phyloP scores from a whole-genome alignment of 164 flowering plant genomes.

The Umbellularia californica region DNA sequence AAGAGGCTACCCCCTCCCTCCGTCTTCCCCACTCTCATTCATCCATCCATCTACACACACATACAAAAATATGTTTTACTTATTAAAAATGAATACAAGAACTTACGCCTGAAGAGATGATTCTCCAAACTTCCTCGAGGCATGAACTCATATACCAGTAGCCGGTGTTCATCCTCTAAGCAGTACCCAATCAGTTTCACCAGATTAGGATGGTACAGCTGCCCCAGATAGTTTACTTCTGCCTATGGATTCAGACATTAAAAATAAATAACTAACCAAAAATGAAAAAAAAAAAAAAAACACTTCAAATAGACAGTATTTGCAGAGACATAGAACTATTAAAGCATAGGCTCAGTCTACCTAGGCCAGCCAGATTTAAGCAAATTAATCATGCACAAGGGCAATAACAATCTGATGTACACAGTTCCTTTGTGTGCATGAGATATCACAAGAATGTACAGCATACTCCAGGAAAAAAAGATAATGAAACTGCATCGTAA shows the following conservation, averaged over 20 bases:
- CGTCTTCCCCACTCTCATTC: too few relatives aligned
- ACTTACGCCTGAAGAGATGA: slow-evolving; percentile 83
- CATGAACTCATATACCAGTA: slow-evolving; percentile 84
- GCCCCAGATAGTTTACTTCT: slow-evolving; percentile 75
- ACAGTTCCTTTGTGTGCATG: background rate
- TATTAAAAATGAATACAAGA: background rate
- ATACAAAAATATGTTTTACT: too few relatives aligned
- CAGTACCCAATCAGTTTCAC: slow-evolving; percentile 79
- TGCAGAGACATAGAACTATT: background rate
- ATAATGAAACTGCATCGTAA: too few relatives aligned
- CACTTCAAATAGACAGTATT: background rate
- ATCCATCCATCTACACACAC: too few relatives aligned
- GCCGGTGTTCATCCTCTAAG: slow-evolving; percentile 77
- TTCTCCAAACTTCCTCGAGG: slow-evolving; percentile 79
- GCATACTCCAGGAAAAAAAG: too few relatives aligned
- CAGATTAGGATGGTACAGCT: slow-evolving; percentile 73
- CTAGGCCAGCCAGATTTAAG: background rate
- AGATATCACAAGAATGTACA: background rate
- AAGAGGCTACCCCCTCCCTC: too few relatives aligned
- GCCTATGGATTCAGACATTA: slow-evolving; percentile 34
- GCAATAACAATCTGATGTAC: background rate
- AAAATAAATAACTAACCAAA: background rate
- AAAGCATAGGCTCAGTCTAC: background rate
- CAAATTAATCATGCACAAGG: background rate
- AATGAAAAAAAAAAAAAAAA: background rate